These are phyloP conservation scores for Nicotiana benthamiana DNA, from an alignment of 257 asterid genomes.

Conservation along the genomic window DNA sequence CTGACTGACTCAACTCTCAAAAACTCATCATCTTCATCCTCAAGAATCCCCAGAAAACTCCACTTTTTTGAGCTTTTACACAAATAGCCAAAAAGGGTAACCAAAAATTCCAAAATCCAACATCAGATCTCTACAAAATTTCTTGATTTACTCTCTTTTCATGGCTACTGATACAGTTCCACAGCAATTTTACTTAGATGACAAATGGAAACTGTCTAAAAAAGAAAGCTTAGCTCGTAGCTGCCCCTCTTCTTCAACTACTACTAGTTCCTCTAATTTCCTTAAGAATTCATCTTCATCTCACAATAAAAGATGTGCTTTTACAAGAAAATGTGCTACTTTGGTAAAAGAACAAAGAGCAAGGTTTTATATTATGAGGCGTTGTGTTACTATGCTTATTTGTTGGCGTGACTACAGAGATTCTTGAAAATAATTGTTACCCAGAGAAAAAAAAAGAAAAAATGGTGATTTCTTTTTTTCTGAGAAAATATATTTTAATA, in stretches of 20 bases:
- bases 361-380: slow-evolving; percentile 76
- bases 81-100: background rate
- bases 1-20: slow-evolving; percentile 14
- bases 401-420: slow-evolving; percentile 83
- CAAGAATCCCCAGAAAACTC: background rate
- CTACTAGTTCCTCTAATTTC: background rate
- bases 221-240: slow-evolving; percentile 22
- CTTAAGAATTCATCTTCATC: slow-evolving; percentile 19
- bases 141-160: background rate
- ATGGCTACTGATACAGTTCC: background rate
- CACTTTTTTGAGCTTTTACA: background rate
- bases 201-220: slow-evolving; percentile 31
- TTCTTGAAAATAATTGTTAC: slow-evolving; percentile 26
- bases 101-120: background rate
- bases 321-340: slow-evolving; percentile 69
- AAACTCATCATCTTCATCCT: background rate
- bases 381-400: slow-evolving; percentile 82
- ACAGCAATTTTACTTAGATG: slow-evolving; percentile 25
- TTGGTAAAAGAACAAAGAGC: slow-evolving; percentile 85
- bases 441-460: background rate
- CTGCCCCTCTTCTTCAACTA: slow-evolving; percentile 15
- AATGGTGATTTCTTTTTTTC: background rate
- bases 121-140: background rate
- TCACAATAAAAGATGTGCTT: slow-evolving; percentile 43
- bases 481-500: background rate